These are phyloP conservation scores for Tuctoria greenei DNA, from an alignment of 176 grass and related monocot species.

Conservation along the genomic window DNA sequence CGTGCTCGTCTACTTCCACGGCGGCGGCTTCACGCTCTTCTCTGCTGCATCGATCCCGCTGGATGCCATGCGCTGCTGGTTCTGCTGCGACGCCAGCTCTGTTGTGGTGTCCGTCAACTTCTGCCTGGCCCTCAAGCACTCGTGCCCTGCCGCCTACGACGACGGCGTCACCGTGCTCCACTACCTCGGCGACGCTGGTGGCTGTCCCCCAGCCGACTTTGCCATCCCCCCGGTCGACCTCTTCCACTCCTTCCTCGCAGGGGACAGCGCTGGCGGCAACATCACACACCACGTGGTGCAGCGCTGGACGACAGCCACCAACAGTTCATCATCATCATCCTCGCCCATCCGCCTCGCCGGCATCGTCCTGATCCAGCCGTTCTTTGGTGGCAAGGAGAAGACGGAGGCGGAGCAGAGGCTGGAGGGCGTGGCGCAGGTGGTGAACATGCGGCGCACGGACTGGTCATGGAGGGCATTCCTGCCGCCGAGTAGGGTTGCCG, in stretches of 20 bases:
- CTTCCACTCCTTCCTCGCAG: slow-evolving; percentile 53
- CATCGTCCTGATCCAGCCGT: slow-evolving; percentile 49
- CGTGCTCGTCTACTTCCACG: slow-evolving; percentile 63
- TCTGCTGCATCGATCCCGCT: slow-evolving; percentile 37
- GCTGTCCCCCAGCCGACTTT: not conserved
- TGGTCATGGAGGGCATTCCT: slow-evolving; percentile 59
- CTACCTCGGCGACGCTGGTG: slow-evolving; percentile 25
- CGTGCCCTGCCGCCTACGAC: slow-evolving; percentile 59
- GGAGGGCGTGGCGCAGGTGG: slow-evolving; percentile 43
- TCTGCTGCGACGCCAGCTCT: slow-evolving; percentile 42
- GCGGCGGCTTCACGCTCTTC: slow-evolving; percentile 60
- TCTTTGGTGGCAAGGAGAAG: slow-evolving; percentile 66
- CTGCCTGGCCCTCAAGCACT: slow-evolving; percentile 65
- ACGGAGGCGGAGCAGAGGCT: slow-evolving; percentile 41
- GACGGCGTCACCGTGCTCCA: slow-evolving; percentile 54
- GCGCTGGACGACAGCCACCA: slow-evolving; percentile 45
- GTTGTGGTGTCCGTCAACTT: slow-evolving; percentile 61
- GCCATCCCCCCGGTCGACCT: slow-evolving; percentile 47
- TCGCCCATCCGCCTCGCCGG: slow-evolving; percentile 33
- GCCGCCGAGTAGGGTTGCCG: no score
- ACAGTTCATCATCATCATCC: not conserved
- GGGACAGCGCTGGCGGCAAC: slow-evolving; percentile 77
- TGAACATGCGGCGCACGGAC: slow-evolving; percentile 35
- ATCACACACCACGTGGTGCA: slow-evolving; percentile 66
- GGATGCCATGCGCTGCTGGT: slow-evolving; percentile 44